These are phyloP conservation scores for Claviceps monticola DNA, from an alignment of 2,329 filamentous ascomycete genomes.

Conservation along the genomic window DNA sequence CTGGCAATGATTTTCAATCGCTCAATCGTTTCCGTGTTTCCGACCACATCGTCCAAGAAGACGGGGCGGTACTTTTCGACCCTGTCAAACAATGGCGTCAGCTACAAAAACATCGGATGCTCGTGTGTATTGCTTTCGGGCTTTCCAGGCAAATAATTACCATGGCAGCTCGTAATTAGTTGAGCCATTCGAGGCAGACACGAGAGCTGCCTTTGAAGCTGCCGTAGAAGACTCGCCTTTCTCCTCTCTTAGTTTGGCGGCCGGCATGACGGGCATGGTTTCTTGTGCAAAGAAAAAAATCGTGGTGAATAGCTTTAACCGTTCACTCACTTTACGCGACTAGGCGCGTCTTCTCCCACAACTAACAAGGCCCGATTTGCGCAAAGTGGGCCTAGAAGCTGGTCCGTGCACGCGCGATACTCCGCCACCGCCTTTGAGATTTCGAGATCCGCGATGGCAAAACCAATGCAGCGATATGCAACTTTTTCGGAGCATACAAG, in stretches of 20 bases:
- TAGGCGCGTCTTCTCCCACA: conserved; percentile 18
- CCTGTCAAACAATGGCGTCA: conserved; percentile 35
- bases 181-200: conserved; percentile 34
- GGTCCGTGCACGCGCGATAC: conserved; percentile 16
- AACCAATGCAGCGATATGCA: conserved; percentile 1
- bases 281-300: neutral
- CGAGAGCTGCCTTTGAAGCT: conserved; percentile 41
- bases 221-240: conserved; percentile 48
- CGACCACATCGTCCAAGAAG: conserved; percentile 91
- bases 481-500: conserved; percentile 6
- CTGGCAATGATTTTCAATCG: conserved; percentile 95
- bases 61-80: conserved; percentile 96
- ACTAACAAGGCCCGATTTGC: neutral
- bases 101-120: neutral
- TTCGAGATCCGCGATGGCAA: conserved; percentile 7
- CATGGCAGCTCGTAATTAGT: conserved; percentile 65
- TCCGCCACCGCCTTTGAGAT: conserved; percentile 15
- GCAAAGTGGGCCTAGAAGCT: conserved; percentile 1
- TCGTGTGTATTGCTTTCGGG: no score
- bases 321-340: conserved; percentile 23
- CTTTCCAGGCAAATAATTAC: conserved; percentile 25
- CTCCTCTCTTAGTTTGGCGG: conserved; percentile 31
- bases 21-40: conserved; percentile 95
- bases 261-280: conserved; percentile 33
- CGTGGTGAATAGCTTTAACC: conserved; percentile 8